phyloP scores from a whole-genome alignment of 108 stramenopile genomes.

The Fragilaria crotonensis region DNA sequence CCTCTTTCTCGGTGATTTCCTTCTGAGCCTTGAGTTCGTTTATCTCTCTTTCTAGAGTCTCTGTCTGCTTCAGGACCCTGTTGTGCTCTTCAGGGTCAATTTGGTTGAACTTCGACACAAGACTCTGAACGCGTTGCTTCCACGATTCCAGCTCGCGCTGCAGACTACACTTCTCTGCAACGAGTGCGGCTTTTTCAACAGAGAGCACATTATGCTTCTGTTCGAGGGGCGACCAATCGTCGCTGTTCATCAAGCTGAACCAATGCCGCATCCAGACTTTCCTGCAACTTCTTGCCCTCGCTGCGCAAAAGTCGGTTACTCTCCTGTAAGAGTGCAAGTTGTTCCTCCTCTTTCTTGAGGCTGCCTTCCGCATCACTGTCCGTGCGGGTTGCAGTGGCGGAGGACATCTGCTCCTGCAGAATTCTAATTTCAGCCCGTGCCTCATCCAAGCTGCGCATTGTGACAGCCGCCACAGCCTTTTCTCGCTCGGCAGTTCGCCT shows the following conservation, averaged over 20 bases:
- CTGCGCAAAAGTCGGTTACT: slow-evolving; percentile 71
- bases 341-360: slow-evolving; percentile 52
- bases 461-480: slow-evolving; percentile 51
- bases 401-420: slow-evolving; percentile 12
- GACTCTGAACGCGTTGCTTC: slow-evolving; percentile 75
- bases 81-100: slow-evolving; percentile 84
- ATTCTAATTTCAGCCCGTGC: slow-evolving; percentile 66
- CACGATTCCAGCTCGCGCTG: slow-evolving; percentile 69
- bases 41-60: slow-evolving; percentile 43
- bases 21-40: slow-evolving; percentile 39
- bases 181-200: slow-evolving; percentile 52
- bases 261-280: slow-evolving; percentile 20
- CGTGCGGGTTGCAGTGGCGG: background rate
- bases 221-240: slow-evolving; percentile 24
- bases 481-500: slow-evolving; percentile 70
- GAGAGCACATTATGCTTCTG: slow-evolving; percentile 38
- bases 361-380: slow-evolving; percentile 20
- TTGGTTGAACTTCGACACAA: slow-evolving; percentile 85
- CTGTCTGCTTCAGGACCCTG: slow-evolving; percentile 46
- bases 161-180: slow-evolving; percentile 78
- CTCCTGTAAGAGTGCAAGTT: slow-evolving; percentile 62
- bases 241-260: slow-evolving; percentile 37
- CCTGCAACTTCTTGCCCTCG: slow-evolving; percentile 40
- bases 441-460: slow-evolving; percentile 73
- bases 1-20: slow-evolving; percentile 48